phyloP scores from a whole-genome alignment of 805 yeast genomes.

The Kregervanrija delftensis region DNA sequence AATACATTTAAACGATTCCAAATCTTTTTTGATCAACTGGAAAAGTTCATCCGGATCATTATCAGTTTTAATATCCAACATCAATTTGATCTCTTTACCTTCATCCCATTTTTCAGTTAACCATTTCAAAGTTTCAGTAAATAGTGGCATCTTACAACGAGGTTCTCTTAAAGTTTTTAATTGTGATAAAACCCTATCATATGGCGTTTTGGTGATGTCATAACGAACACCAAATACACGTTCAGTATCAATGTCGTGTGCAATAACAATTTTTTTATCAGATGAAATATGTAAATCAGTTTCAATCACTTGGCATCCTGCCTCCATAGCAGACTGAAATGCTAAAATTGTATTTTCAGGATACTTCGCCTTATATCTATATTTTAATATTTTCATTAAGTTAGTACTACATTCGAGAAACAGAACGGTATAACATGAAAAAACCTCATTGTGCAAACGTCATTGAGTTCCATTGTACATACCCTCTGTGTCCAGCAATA shows the following conservation, averaged over 20 bases:
- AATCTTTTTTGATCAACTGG: slow-evolving; percentile 18
- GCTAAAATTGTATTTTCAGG: slow-evolving; percentile 33
- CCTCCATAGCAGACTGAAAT: slow-evolving; percentile 27
- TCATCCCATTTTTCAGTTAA: slow-evolving; percentile 32
- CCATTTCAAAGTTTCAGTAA: slow-evolving; percentile 28
- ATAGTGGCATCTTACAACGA: slow-evolving; percentile 26
- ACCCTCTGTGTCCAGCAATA: slow-evolving; percentile 28
- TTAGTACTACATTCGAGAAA: neutral
- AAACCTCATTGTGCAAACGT: too few species aligned
- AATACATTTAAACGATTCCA: slow-evolving; percentile 16
- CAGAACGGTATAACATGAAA: too few species aligned
- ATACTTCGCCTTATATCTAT: slow-evolving; percentile 19
- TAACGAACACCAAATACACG: slow-evolving; percentile 27
- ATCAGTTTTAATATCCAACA: slow-evolving; percentile 30
- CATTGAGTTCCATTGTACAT: slow-evolving; percentile 5
- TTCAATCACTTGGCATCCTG: slow-evolving; percentile 29
- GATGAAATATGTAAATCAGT: slow-evolving; percentile 31
- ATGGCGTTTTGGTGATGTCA: slow-evolving; percentile 21
- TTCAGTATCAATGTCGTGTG: slow-evolving; percentile 29
- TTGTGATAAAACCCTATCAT: slow-evolving; percentile 20
- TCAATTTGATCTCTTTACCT: slow-evolving; percentile 33
- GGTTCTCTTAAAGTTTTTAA: slow-evolving; percentile 27
- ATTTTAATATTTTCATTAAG: neutral
- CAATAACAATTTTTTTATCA: slow-evolving; percentile 27
- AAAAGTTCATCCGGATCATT: slow-evolving; percentile 24